Evolutionary conservation across 345 rosid genomes (phyloP), one percentile per base, ranked within the genome.

Genomic region (Eucalyptus coolabah): DNA sequence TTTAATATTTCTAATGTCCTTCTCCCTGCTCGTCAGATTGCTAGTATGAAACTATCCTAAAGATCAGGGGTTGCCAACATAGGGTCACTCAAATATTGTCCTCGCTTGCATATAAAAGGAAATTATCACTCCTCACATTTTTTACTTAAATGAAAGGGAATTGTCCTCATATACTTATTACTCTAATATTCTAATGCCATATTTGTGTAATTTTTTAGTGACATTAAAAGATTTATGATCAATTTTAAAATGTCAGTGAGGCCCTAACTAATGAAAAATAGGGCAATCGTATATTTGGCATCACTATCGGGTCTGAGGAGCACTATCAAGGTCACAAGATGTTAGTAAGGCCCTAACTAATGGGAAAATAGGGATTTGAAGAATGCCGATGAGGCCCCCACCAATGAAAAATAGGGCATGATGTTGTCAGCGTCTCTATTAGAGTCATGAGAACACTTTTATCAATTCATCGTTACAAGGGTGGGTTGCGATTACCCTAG

Each of bases 381-480:
- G 67, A 60, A 60, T 60, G 32, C 14, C 1, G 2, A 60, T 60
- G 32, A 60, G 67, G 67, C 67, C 15, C 14, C 14, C 8, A 28
- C 8, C 7, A 12, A 60, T 60, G 32, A 60, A 30, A 60, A 60
- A 60, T 28, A 28, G 3, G 7, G n/a, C 67, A 28, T 12, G 1
- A 28, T 60, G 17, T 60, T 60, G 2, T 28, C 1, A 30, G 1
- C 32, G 2, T 60, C 67, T 60, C 6, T 60, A 3, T 53, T 53
- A 53, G 56, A 19, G 56, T 60, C 32, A 26, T 60, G 14, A 1
- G 8, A 60, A 60, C 67, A 60, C 56, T 19, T 30, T 6, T 30
- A 63, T 30, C 17, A 0, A 63, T 63, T 56, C 72, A 14, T 14
- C 0, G 4, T 2, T 63, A 28, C 1, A 13, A 30, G 19, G 37